Base-by-base conservation (phyloP, 257 asterid genomes). In the Lycium barbarum region DNA sequence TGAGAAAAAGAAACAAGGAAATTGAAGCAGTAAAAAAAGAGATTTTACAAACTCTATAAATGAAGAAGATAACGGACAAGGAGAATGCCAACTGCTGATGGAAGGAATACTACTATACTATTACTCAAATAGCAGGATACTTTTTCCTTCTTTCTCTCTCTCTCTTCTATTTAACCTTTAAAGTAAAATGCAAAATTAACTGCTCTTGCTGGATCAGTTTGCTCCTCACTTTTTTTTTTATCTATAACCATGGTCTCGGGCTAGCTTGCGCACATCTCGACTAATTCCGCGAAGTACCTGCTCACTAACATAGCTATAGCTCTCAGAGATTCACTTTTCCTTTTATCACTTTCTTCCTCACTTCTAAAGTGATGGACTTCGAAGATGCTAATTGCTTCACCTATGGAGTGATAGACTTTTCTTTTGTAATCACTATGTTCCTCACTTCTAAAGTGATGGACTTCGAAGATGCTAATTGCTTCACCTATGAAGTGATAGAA, bases 1-100 rank as follows among this genome's bases (percentile, higher is more conserved):
- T 66, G 73, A 20, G 38, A 22, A 22, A 36, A 71, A 72, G 35
- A 40, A 71, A 71, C 80, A 72, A n/a, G 33, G 80, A 43, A 72
- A 5, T n/a, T 13, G 57, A 72, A 72, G 18, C 57, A 72, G 36
- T 43, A 43, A 45, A 72, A 45, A 10, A 36, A 9, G 38, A 43
- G 57, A 2, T 18, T 9, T 43, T 45, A 72, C 18, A 45, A 43
- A n/a, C 17, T 9, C 80, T 2, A 35, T 6, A 35, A 67, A 63
- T 26, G 49, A 67, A 67, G 9, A 1, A 36, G 18, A 65, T 40
- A 63, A 26, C 43, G 3, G 4, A 65, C 40, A 26, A 26, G 26
- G 71, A 63, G 40, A 63, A 59, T n/a, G 66, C 4, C 13, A 59
- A n/a, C 8, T 61, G 35, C 67, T 61, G 40, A 26, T 10, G 40